Evolutionary conservation across 129 eudicot species (phyloP), one percentile per base, ranked within the genome.

Genomic region (Tagetes patula): DNA sequence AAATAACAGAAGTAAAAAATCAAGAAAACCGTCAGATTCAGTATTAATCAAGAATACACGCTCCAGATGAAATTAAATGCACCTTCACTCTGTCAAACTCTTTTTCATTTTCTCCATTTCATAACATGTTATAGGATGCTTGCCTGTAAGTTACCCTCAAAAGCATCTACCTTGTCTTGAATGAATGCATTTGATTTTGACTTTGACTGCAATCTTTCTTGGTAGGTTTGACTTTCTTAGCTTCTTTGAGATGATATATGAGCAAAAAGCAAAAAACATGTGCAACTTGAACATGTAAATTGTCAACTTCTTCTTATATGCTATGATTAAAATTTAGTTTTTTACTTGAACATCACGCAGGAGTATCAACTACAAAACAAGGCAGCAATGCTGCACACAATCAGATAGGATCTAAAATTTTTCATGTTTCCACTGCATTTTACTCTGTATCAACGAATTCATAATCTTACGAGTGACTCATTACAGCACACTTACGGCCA

Each of bases 111-210:
- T 6, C 47, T 42, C 8, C 47, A 42, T 42, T 42, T 42, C 2
- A 7, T 5, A 42, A 42, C 8, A 42, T 71, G 80, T 81, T 76
- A 71, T 60, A 70, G 42, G 85, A 86, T 56, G 77, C 72, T 80
- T 76, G 79, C 75, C 75, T 65, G 81, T 73, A 70, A 62, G 73
- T 88, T 85, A 83, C 82, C 90, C 84, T 60, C 84, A 84, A 80
- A 77, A 86, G 79, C 84, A 70, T 75, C 86, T 87, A 86, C 96
- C 96, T 89, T 89, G 80, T 80, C 83, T 20, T 20, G 45, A 76
- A 84, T 47, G 76, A 67, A 27, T 48, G 84, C 67, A 80, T 56
- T 50, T 77, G 71, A 75, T 80, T 79, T 11, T 76, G 84, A 13
- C 68, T 72, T 60, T 43, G 50, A 69, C 66, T 49, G 33, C 86